Conservation (phyloP, 2,329 filamentous ascomycete species). For the Verticillium alfalfae region DNA sequence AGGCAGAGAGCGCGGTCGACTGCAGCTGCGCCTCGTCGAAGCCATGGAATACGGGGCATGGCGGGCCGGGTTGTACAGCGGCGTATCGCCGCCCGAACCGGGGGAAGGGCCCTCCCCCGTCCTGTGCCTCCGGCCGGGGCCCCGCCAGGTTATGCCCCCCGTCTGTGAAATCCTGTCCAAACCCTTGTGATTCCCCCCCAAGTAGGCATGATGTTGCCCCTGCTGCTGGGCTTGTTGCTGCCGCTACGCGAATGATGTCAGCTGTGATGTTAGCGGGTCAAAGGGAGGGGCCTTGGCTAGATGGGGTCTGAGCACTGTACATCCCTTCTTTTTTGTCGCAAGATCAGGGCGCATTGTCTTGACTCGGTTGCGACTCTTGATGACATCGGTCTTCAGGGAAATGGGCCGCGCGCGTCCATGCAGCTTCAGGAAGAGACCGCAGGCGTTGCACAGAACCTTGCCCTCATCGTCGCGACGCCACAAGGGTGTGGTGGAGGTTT, state of each 20-base stretch:
- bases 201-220: conserved; percentile 33
- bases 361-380: conserved; percentile 97
- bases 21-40: conserved; percentile 69
- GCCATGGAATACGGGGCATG: conserved; percentile 71
- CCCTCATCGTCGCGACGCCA: conserved; percentile 97
- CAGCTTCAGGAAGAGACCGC: conserved; percentile 93
- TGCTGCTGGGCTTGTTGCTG: conserved; percentile 25
- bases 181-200: conserved; percentile 48
- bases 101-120: conserved; percentile 73
- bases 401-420: conserved; percentile 91
- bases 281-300: neutral
- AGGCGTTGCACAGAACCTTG: conserved; percentile 96
- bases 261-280: neutral
- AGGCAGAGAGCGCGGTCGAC: conserved; percentile 40
- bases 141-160: conserved; percentile 35
- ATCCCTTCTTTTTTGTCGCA: conserved; percentile 78
- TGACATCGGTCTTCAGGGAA: conserved; percentile 97
- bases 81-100: conserved; percentile 73
- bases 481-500: conserved; percentile 89
- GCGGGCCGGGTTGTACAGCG: conserved; percentile 63
- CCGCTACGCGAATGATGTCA: conserved; percentile 8
- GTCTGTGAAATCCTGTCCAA: conserved; percentile 47
- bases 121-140: conserved; percentile 61
- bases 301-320: conserved; percentile 11
- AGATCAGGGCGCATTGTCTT: conserved; percentile 79